A percentile compares a stretch with the other conserved stretches of the same genome.
Evolutionary conservation across 2,329 filamentous ascomycete genomes (phyloP).

Genomic region (Graphium sp.): DNA sequence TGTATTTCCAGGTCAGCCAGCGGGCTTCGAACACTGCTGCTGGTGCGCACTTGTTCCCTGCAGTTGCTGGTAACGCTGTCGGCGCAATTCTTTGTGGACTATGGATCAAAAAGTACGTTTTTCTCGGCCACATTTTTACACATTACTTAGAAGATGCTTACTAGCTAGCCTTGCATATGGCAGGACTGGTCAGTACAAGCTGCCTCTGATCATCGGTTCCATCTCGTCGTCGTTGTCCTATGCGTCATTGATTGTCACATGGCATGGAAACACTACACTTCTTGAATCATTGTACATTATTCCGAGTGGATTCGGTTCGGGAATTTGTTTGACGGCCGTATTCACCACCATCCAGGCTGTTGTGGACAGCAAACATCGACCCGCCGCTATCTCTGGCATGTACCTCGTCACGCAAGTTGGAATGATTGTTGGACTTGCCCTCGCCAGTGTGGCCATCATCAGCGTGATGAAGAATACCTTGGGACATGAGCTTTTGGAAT

Average conservation of each 20-base stretch:
- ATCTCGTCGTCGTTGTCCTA: conserved; percentile 32
- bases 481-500: conserved; percentile 4
- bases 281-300: conserved; percentile 42
- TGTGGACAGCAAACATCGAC: conserved; percentile 17
- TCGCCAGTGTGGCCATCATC: conserved; percentile 17
- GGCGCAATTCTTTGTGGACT: conserved; percentile 44
- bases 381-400: conserved; percentile 21
- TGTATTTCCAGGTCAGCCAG: conserved; percentile 53
- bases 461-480: conserved; percentile 8
- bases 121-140: background rate
- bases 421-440: conserved; percentile 19
- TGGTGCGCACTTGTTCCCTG: conserved; percentile 45
- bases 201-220: conserved; percentile 30
- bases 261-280: conserved; percentile 40
- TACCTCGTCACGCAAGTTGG: conserved; percentile 19
- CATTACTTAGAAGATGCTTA: background rate
- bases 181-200: conserved; percentile 43
- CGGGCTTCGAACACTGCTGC: conserved; percentile 39
- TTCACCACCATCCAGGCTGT: conserved; percentile 24
- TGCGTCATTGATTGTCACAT: conserved; percentile 32
- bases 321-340: conserved; percentile 20
- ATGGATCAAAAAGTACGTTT: conserved; percentile 27
- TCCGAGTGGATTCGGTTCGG: conserved; percentile 24
- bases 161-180: background rate
- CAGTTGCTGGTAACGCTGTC: conserved; percentile 48